Percentiles rank a stretch among this genome's conserved stretches.
These are phyloP conservation scores for Lactarius hatsudake DNA, from an alignment of 768 basidiomycete species.

Conservation along the genomic window DNA sequence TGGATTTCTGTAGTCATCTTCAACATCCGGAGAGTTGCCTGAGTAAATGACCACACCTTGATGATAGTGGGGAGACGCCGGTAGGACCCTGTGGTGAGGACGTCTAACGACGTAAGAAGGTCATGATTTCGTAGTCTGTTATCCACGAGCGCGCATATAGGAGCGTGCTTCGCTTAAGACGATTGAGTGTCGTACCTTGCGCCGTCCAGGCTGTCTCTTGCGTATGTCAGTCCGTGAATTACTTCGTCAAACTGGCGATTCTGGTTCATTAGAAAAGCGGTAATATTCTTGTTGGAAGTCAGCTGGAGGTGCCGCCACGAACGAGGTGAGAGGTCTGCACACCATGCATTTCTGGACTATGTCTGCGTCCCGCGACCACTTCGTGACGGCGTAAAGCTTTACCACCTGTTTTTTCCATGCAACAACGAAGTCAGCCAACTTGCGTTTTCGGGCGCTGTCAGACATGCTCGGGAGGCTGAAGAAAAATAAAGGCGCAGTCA, in stretches of 20 bases:
- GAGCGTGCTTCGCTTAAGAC: neutral
- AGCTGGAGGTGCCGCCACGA: neutral
- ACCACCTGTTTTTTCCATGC: constrained; percentile 87
- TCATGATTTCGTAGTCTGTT: constrained; percentile 88
- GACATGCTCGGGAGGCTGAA: constrained; percentile 55
- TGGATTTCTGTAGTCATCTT: constrained; percentile 51
- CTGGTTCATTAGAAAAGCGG: constrained; percentile 81
- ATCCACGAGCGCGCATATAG: neutral
- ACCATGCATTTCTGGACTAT: constrained; percentile 89
- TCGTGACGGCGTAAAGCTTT: constrained; percentile 80
- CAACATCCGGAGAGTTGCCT: neutral
- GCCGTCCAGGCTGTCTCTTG: constrained; percentile 67
- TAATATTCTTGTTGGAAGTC: constrained; percentile 61
- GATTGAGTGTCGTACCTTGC: constrained; percentile 55
- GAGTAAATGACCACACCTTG: constrained; percentile 49
- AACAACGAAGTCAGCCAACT: constrained; percentile 86
- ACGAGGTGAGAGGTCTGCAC: constrained; percentile 17
- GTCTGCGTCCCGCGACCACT: constrained; percentile 84
- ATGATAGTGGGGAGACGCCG: constrained; percentile 75
- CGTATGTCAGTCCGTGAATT: constrained; percentile 58
- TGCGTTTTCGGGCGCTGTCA: constrained; percentile 73
- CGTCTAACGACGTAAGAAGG: constrained; percentile 84
- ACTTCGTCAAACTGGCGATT: constrained; percentile 79
- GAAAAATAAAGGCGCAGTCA: constrained; percentile 33
- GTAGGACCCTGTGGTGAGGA: constrained; percentile 85